These are phyloP conservation scores for Bryoerythrophyllum caledonicum DNA, from an alignment of 225 moss, liverwort and hornwort species.

Conservation along the genomic window DNA sequence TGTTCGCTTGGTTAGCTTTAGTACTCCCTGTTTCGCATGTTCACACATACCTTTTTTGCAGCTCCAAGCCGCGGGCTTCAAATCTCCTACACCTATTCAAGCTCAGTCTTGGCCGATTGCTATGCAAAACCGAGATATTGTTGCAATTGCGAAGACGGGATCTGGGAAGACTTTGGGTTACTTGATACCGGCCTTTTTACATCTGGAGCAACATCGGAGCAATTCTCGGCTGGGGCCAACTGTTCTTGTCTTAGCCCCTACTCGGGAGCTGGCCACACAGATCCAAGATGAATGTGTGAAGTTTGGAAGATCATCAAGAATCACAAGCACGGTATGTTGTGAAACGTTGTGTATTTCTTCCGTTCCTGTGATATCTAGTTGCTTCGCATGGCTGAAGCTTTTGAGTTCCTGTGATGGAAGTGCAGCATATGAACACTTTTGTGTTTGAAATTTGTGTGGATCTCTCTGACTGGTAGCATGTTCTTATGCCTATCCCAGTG, in stretches of 20 bases:
- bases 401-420: too few relatives aligned
- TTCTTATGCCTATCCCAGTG: not conserved
- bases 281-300: conserved; percentile 98
- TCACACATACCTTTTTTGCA: conserved; percentile 39
- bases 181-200: conserved; percentile 84
- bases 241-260: conserved; percentile 86
- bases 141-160: conserved; percentile 94
- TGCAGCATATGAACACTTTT: too few relatives aligned
- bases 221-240: conserved; percentile 84
- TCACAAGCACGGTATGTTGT: conserved; percentile 79
- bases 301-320: conserved; percentile 88
- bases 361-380: not conserved
- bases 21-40: not conserved
- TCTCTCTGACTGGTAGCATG: not conserved
- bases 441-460: not conserved
- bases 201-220: conserved; percentile 73
- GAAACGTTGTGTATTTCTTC: not conserved
- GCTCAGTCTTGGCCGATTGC: conserved; percentile 97
- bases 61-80: conserved; percentile 86
- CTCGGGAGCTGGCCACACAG: conserved; percentile 92
- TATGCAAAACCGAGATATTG: conserved; percentile 91
- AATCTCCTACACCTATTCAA: conserved; percentile 90
- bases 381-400: too few relatives aligned
- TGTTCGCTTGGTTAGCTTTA: conserved; percentile 3
- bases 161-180: conserved; percentile 94